phyloP scores from a whole-genome alignment of 306 rosid species.

The Prunus mume region DNA sequence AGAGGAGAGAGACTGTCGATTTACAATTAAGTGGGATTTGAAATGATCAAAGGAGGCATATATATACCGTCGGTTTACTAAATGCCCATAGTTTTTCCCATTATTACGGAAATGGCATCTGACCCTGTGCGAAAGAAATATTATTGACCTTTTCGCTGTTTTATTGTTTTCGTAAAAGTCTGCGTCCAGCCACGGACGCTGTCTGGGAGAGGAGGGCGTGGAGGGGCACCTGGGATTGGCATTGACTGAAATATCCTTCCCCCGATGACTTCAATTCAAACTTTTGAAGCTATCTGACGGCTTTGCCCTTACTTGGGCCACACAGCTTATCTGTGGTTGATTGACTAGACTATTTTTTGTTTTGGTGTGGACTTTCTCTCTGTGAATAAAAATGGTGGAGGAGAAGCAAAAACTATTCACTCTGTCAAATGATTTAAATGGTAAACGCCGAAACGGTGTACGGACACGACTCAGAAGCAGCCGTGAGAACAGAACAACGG shows the following conservation, averaged over 20 bases:
- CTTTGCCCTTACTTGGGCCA: background rate
- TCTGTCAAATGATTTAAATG: background rate
- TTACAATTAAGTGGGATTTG: background rate
- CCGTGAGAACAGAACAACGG: background rate
- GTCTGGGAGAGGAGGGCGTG: background rate
- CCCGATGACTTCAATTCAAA: background rate
- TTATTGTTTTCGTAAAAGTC: conserved; percentile 9
- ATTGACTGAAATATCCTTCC: background rate
- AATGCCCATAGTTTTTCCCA: background rate
- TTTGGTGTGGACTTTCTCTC: background rate
- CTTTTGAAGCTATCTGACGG: background rate
- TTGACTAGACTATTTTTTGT: background rate
- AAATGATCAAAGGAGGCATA: background rate
- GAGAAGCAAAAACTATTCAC: background rate
- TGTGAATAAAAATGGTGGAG: background rate
- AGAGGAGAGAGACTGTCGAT: background rate
- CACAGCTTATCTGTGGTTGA: background rate
- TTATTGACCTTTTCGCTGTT: conserved; percentile 11
- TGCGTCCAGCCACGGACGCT: background rate
- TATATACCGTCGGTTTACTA: background rate
- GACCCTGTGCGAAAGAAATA: background rate
- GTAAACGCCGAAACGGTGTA: background rate
- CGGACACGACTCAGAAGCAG: background rate
- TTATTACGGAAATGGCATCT: conserved; percentile 2
- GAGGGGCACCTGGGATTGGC: background rate